phyloP scores from a whole-genome alignment of 2,329 filamentous ascomycete species.

The Cordyceps tenuipes region DNA sequence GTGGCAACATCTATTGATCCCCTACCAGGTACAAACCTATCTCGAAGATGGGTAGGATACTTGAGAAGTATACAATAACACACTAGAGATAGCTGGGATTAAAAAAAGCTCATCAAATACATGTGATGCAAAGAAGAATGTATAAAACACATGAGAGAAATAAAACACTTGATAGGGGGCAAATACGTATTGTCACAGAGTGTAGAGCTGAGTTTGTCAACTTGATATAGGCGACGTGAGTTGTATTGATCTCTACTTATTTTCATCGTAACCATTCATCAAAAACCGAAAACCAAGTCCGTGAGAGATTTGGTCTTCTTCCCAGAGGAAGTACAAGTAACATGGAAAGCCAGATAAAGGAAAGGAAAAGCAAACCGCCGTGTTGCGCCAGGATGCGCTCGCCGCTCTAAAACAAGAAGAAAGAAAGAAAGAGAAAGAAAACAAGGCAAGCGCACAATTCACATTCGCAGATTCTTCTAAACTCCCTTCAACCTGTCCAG shows the following conservation, averaged over 20 bases:
- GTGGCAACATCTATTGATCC: too few species aligned
- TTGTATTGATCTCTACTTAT: neutral
- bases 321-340: neutral
- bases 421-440: neutral
- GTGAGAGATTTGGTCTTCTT: neutral
- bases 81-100: too few species aligned
- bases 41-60: neutral
- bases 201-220: too few species aligned
- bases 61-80: too few species aligned
- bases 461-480: neutral
- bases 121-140: too few species aligned
- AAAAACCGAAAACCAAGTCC: neutral
- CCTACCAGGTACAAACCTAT: too few species aligned
- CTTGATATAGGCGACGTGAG: neutral
- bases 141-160: too few species aligned
- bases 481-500: neutral
- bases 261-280: neutral
- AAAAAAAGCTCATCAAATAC: too few species aligned
- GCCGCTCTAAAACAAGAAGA: neutral
- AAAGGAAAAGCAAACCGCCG: neutral
- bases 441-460: neutral
- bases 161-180: too few species aligned
- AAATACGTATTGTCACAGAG: too few species aligned
- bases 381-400: slow-evolving; percentile 1
- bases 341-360: neutral